Percentiles rank a stretch among this genome's conserved stretches.
Conservation (phyloP, 176 grass and related monocot species). For the Juncus inflexus region DNA sequence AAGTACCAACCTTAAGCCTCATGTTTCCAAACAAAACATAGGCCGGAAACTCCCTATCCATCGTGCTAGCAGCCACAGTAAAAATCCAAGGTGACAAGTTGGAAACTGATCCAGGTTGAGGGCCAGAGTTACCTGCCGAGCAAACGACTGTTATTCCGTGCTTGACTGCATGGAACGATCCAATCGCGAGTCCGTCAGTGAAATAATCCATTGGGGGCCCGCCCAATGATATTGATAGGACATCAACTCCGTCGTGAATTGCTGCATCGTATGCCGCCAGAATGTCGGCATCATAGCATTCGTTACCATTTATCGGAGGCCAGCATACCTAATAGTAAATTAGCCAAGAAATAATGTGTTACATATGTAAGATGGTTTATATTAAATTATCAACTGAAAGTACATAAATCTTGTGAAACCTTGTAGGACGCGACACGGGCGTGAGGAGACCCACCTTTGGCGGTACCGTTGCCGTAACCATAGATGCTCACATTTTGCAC, state of each 20-base stretch:
- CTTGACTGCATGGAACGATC: conserved; percentile 59
- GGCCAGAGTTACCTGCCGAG: conserved; percentile 57
- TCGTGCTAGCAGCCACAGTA: conserved; percentile 52
- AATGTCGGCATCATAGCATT: conserved; percentile 66
- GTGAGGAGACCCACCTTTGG: conserved; percentile 52
- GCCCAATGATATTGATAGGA: conserved; percentile 63
- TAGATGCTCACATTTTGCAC: conserved; percentile 35
- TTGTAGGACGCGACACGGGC: conserved; percentile 63
- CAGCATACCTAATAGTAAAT: conserved; percentile 33
- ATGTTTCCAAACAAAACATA: conserved; percentile 33
- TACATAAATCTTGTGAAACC: conserved; percentile 15
- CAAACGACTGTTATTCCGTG: conserved; percentile 56
- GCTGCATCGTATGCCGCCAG: conserved; percentile 61
- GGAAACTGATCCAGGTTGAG: conserved; percentile 32
- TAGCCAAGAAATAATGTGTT: no score
- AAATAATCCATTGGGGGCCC: conserved; percentile 27
- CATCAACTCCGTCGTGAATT: conserved; percentile 59
- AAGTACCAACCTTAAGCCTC: conserved; percentile 26
- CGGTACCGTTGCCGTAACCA: conserved; percentile 49
- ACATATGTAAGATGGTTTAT: no score
- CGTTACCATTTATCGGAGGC: conserved; percentile 36
- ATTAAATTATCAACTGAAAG: no score
- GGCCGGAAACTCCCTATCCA: conserved; percentile 49
- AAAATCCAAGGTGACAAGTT: conserved; percentile 65
- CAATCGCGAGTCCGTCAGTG: conserved; percentile 45